Evolutionary conservation across 1,284 basidiomycete genomes (phyloP).

Genomic region (Sanguinoderma infundibulare): DNA sequence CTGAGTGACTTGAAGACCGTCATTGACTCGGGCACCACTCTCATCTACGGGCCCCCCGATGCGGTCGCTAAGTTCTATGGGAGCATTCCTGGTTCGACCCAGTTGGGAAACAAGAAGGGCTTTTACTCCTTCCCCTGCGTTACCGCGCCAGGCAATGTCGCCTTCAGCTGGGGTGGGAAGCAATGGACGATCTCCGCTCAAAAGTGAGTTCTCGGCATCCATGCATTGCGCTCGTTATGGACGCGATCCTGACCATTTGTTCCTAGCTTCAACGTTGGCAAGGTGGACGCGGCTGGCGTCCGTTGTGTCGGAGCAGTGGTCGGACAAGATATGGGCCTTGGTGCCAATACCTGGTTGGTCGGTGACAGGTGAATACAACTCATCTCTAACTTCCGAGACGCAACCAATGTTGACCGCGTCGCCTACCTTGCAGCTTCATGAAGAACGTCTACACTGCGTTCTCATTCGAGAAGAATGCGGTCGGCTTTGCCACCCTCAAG

Average conservation of each 20-base stretch:
- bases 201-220: slow-evolving; percentile 27
- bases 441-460: slow-evolving; percentile 30
- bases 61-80: slow-evolving; percentile 49
- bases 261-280: slow-evolving; percentile 32
- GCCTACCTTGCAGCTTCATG: slow-evolving; percentile 9
- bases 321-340: slow-evolving; percentile 29
- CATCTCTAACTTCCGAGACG: background rate
- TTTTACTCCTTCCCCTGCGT: too few relatives aligned
- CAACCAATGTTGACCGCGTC: background rate
- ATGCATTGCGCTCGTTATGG: background rate
- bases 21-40: slow-evolving; percentile 51
- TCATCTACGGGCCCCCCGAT: slow-evolving; percentile 47
- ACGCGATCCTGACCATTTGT: background rate
- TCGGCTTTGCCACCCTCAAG: slow-evolving; percentile 29
- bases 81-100: slow-evolving; percentile 31
- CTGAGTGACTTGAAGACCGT: slow-evolving; percentile 23
- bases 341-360: slow-evolving; percentile 7
- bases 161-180: slow-evolving; percentile 39
- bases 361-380: background rate
- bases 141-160: slow-evolving; percentile 31
- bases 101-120: background rate
- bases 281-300: slow-evolving; percentile 16
- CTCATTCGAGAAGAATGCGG: slow-evolving; percentile 21
- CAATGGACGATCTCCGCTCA: slow-evolving; percentile 30
- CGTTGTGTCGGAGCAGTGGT: slow-evolving; percentile 35